These are phyloP conservation scores for Lactarius sp. DNA, from an alignment of 768 basidiomycete genomes.

Conservation along the genomic window DNA sequence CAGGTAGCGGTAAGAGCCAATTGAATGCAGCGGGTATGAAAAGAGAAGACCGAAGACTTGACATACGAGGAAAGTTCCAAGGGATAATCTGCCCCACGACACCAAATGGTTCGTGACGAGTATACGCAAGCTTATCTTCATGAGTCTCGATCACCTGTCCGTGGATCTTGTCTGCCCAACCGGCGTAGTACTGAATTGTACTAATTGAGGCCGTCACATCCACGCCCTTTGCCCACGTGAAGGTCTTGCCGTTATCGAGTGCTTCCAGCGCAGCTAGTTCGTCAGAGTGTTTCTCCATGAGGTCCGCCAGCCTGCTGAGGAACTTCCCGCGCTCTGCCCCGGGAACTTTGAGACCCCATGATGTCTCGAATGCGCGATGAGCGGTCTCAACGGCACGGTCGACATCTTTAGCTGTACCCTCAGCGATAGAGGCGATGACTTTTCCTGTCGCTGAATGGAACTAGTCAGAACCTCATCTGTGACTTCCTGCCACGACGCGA, in stretches of 20 bases:
- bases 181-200: slow-evolving; percentile 73
- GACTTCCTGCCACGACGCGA: too few relatives aligned
- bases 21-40: background rate
- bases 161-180: slow-evolving; percentile 86
- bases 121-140: slow-evolving; percentile 49
- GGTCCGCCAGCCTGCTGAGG: slow-evolving; percentile 56
- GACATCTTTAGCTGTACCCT: slow-evolving; percentile 65
- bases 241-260: slow-evolving; percentile 64
- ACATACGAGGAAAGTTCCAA: slow-evolving; percentile 57
- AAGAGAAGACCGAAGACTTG: background rate
- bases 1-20: too few relatives aligned
- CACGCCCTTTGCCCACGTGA: slow-evolving; percentile 39
- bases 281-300: slow-evolving; percentile 58
- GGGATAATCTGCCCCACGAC: slow-evolving; percentile 59
- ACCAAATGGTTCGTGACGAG: slow-evolving; percentile 58
- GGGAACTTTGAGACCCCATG: slow-evolving; percentile 64
- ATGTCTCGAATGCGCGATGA: slow-evolving; percentile 53
- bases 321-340: slow-evolving; percentile 50
- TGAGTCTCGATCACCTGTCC: slow-evolving; percentile 70
- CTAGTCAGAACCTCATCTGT: background rate
- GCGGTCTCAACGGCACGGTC: slow-evolving; percentile 71
- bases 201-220: slow-evolving; percentile 48
- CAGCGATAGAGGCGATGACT: slow-evolving; percentile 50
- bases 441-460: slow-evolving; percentile 44
- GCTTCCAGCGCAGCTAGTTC: slow-evolving; percentile 71